Evolutionary conservation across 495 filamentous ascomycete genomes (phyloP), one percentile per base, ranked within the genome.

Genomic region (Glarea lozoyensis): DNA sequence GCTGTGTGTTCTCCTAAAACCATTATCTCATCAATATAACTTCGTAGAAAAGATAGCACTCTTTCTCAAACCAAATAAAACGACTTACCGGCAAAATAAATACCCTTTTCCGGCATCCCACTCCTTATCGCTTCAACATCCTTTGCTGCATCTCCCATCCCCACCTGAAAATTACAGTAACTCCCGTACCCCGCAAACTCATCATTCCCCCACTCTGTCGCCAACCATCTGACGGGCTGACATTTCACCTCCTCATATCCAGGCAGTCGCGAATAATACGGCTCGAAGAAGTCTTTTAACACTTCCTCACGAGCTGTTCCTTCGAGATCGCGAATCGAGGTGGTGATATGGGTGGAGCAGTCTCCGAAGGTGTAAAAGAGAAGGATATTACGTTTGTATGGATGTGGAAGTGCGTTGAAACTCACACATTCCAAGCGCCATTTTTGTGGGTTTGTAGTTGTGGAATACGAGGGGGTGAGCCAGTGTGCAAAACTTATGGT

Each of bases 161-260:
- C 89, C 21, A 82, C 65, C 58, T 88, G 88, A 65, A 95, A 95
- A 46, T 95, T 95, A 21, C 70, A 73, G 55, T 95, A 97, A 25
- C 81, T 86, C 13, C 90, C 90, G 50, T 85, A 77, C 2, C 90
- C 90, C 0, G 88, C 86, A 29, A 86, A 76, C 1, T 82, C 76
- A 58, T 97, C 90, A 30, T 72, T 68, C 38, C 81, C 70, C 90
- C 90, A 97, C 45, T 78, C 69, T 0, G 89, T 94, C 0, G 81
- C 77, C 4, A 86, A 55, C 23, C 78, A 70, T 2, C 64, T 71
- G 10, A 54, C 58, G 0, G 90, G 88, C 24, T 68, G 64, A 54
- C 88, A 93, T 32, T 68, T 59, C 0, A 45, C 37, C 7, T 66
- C 46, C 9, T 68, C 55, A 65, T 84, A 94, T 31, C 77, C 68